phyloP scores from a whole-genome alignment of 805 yeast species.

The Metschnikowia dekortorum region DNA sequence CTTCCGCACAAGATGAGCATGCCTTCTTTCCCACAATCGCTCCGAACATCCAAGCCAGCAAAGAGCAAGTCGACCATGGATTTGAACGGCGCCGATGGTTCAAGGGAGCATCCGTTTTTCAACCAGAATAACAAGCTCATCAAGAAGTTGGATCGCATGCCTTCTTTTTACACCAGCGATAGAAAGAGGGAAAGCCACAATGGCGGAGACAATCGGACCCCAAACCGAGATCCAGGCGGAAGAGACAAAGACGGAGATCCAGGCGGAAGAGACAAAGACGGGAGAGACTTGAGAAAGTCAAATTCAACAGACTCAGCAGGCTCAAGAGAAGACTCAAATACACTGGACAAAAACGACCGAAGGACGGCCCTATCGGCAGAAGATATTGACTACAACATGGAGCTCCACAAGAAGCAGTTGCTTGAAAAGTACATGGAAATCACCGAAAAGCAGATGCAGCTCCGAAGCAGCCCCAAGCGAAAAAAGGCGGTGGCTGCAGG shows the following conservation, averaged over 20 bases:
- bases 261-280: neutral
- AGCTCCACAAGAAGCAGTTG: conserved; percentile 23
- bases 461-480: conserved; percentile 13
- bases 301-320: no score
- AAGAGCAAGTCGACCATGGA: conserved; percentile 35
- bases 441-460: conserved; percentile 17
- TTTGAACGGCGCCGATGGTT: conserved; percentile 14
- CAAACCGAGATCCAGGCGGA: neutral
- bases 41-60: conserved; percentile 14
- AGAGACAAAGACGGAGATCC: neutral
- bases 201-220: no score
- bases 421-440: conserved; percentile 31
- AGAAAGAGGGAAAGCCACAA: neutral
- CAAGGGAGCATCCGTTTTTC: conserved; percentile 23
- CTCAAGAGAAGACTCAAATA: no score
- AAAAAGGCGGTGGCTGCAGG: conserved; percentile 1
- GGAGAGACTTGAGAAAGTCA: neutral
- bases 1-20: conserved; percentile 16
- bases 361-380: conserved; percentile 2
- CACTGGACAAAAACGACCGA: neutral
- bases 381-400: conserved; percentile 16
- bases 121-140: conserved; percentile 33
- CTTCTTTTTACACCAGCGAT: conserved; percentile 29
- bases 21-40: conserved; percentile 18
- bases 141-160: conserved; percentile 36